Evolutionary conservation across 2,329 filamentous ascomycete species (phyloP), one percentile per base, ranked within the genome.

Genomic region (Claviceps sorghi): DNA sequence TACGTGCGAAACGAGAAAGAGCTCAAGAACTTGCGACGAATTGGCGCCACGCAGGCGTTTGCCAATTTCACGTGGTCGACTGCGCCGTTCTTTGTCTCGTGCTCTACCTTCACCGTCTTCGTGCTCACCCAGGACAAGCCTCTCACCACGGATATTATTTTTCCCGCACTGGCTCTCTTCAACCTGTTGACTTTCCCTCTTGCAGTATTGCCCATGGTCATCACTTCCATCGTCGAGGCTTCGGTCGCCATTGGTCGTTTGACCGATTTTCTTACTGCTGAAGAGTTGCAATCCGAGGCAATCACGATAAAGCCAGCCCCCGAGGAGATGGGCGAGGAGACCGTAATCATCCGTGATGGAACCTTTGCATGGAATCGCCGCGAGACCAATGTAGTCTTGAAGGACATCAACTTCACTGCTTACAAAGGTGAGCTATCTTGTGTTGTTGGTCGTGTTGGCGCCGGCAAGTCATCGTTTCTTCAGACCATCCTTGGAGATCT

Each of bases 11-110:
- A 98, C 69, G 93, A 98, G 62, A 80, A 88, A 61, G 93, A 98
- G 69, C 74, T 98, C 52, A 93, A 93, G 72, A 98, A 94, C 29
- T 77, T 98, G 53, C 85, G 93, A 57, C 96, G 91, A 69, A 98
- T 98, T 60, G 93, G 93, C 55, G 91, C 90, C 22, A 87, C 89
- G 2, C 90, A 96, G 67, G 88, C 93, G 2, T 78, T 96, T 64
- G 89, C 93, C 56, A 98, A 95, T 64, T 98, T 98, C 62, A 96
- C 91, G 13, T 98, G 93, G 93, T 94, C 86, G 51, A 95, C 89
- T 0, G 96, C 93, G 1, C 94, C 93, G 2, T 98, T 98, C 72
- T 78, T 98, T 49, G 94, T 98, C 3, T 97, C 93, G 1, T 98
- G 93, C 72, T 88, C 87, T 10, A 98, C 93, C 0, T 98, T 98